phyloP scores from a whole-genome alignment of 1,139 yeast species.

The Zygoascus sp. region DNA sequence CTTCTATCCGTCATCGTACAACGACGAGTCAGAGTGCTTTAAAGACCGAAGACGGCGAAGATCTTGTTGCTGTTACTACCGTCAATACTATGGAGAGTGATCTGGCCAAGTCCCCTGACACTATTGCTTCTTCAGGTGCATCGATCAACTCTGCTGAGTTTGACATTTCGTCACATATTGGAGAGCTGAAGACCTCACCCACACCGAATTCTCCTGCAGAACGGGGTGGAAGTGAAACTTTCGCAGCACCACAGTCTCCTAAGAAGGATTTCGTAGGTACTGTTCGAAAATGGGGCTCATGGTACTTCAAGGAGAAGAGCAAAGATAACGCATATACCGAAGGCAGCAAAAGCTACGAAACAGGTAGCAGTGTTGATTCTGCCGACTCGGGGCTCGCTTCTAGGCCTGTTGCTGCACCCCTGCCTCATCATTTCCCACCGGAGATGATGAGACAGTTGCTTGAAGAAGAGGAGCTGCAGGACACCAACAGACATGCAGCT shows the following conservation, averaged over 20 bases:
- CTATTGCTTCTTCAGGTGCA: background rate
- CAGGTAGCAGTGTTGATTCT: background rate
- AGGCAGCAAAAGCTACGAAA: background rate
- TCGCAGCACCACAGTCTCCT: background rate
- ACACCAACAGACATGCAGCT: constrained; percentile 6
- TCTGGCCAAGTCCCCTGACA: background rate
- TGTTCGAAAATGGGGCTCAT: constrained; percentile 31
- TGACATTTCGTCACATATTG: constrained; percentile 11
- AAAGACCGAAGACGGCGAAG: background rate
- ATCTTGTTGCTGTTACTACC: background rate
- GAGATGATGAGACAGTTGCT: constrained; percentile 25
- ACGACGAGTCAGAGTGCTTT: background rate
- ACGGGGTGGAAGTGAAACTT: background rate
- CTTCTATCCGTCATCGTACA: background rate
- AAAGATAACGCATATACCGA: constrained; percentile 6
- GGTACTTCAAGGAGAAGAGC: constrained; percentile 30
- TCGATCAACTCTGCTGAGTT: constrained; percentile 12
- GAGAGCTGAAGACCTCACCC: constrained; percentile 7
- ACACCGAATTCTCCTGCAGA: background rate
- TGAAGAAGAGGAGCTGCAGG: constrained; percentile 11
- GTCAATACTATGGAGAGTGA: background rate
- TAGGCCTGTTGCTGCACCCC: constrained; percentile 25
- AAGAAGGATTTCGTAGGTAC: constrained; percentile 24
- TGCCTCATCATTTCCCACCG: constrained; percentile 32
- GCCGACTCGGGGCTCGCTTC: constrained; percentile 1